Conservation (phyloP, 345 rosid genomes). For the Trapa bicornis region DNA sequence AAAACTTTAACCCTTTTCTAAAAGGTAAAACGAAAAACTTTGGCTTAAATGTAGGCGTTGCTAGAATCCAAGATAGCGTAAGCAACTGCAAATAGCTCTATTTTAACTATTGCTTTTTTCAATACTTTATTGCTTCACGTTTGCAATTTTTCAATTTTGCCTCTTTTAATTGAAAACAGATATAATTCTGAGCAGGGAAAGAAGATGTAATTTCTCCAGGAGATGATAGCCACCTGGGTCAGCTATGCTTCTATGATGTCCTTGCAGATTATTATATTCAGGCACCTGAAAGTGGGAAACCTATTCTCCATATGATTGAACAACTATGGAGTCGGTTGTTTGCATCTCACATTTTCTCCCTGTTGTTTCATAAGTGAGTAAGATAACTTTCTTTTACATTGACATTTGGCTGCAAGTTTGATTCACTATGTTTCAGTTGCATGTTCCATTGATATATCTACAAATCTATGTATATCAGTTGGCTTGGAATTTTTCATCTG, state of each 20-base stretch:
- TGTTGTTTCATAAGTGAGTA: conserved; percentile 95
- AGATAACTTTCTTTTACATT: conserved; percentile 3
- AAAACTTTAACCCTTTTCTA: not conserved
- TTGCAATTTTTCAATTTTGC: conserved; percentile 1
- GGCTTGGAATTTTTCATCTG: not conserved
- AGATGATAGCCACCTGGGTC: conserved; percentile 29
- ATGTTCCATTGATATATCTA: not conserved
- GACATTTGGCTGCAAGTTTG: not conserved
- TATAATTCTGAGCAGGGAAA: conserved; percentile 56
- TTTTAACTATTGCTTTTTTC: not conserved
- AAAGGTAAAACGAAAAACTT: too few relatives aligned
- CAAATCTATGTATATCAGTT: too few relatives aligned
- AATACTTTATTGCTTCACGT: not conserved
- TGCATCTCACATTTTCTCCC: conserved; percentile 78
- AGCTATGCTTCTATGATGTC: conserved; percentile 69
- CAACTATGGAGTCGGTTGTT: conserved; percentile 98
- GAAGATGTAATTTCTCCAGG: conserved; percentile 48
- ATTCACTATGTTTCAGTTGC: not conserved
- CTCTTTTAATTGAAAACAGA: conserved; percentile 46
- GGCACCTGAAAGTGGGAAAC: conserved; percentile 55
- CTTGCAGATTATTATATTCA: conserved; percentile 79
- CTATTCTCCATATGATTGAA: conserved; percentile 71
- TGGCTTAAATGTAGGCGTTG: too few relatives aligned
- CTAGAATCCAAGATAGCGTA: not conserved
- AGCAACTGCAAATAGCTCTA: not conserved